A percentile compares a stretch with the other conserved stretches of the same genome.
Evolutionary conservation across 2,329 filamentous ascomycete genomes (phyloP).

Genomic region (Colletotrichum spaethianum): DNA sequence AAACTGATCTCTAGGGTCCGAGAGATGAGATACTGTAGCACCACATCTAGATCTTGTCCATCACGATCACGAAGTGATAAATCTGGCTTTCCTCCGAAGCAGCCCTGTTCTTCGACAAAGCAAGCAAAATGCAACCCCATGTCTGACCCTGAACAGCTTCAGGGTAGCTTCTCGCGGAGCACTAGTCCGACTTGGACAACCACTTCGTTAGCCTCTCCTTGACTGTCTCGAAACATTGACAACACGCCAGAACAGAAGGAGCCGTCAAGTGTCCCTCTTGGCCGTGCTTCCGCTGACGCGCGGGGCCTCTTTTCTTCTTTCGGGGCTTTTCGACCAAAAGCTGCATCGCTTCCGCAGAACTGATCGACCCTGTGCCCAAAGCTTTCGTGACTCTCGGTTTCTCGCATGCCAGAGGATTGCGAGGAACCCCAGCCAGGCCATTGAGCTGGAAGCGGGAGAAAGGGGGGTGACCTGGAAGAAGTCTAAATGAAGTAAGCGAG

Average conservation of each 20-base stretch:
- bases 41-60: slow-evolving; percentile 27
- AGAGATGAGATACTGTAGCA: background rate
- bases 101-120: slow-evolving; percentile 2
- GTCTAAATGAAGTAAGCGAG: background rate
- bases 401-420: slow-evolving; percentile 19
- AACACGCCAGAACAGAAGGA: background rate
- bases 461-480: too few species aligned
- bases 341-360: slow-evolving; percentile 1
- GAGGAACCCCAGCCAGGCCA: background rate
- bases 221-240: slow-evolving; percentile 21
- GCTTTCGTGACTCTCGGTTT: slow-evolving; percentile 16
- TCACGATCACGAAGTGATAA: slow-evolving; percentile 38
- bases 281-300: slow-evolving; percentile 5
- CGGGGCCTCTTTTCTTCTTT: slow-evolving; percentile 14
- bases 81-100: slow-evolving; percentile 9
- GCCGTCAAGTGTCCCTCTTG: background rate
- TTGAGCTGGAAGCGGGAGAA: background rate
- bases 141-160: background rate
- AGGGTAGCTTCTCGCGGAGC: slow-evolving; percentile 2
- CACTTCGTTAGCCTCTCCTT: slow-evolving; percentile 27
- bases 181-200: slow-evolving; percentile 38
- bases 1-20: slow-evolving; percentile 19
- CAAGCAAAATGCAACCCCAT: slow-evolving; percentile 2
- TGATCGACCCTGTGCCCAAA: background rate
- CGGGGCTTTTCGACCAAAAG: slow-evolving; percentile 19